Evolutionary conservation across 345 rosid genomes (phyloP), one percentile per base, ranked within the genome.

Genomic region (Camelina neglecta): DNA sequence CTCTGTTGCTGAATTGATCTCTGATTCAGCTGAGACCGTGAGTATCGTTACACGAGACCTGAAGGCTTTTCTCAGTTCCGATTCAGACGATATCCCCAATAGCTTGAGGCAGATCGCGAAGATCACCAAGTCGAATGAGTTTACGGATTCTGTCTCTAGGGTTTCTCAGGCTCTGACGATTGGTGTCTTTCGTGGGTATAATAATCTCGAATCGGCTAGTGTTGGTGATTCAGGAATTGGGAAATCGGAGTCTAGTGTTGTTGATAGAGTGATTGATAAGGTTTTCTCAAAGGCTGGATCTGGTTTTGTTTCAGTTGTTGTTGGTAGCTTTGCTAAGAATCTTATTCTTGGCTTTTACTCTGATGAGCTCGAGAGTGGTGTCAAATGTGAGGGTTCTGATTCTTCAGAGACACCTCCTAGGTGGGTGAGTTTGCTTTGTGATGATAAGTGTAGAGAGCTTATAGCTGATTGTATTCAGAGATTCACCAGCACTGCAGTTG

Each of bases 311-410:
- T 96, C 99, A 0, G 89, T 84, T 26, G 84, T 96, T 23, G 88
- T 87, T 21, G 97, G 97, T 81, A 96, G 97, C 78, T 91, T 96
- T 79, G 97, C 99, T 2, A 86, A 82, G 86, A 96, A 91, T 85
- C 81, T 96, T 74, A 95, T 91, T 49, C 73, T 91, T 83, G 99
- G 96, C 1, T 90, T 88, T 75, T 85, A 85, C 84, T 76, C 93
- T 1, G 66, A 60, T 39, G 65, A 54, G 65, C 49, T 45, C 7
- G 59, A 49, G 59, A 54, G 23, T 65, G 59, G 50, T 45, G 72
- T 60, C 33, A 60, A 61, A 39, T 60, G 21, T 35, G 71, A 67
- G 24, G 55, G 24, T 13, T 77, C 78, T 31, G 53, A 58, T 24
- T 76, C 76, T 13, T 77, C 85, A 2, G 85, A 81, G 66, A 58